Base-by-base conservation (phyloP, 2,329 filamentous ascomycete genomes). In the Teratosphaeriaceae sp. region DNA sequence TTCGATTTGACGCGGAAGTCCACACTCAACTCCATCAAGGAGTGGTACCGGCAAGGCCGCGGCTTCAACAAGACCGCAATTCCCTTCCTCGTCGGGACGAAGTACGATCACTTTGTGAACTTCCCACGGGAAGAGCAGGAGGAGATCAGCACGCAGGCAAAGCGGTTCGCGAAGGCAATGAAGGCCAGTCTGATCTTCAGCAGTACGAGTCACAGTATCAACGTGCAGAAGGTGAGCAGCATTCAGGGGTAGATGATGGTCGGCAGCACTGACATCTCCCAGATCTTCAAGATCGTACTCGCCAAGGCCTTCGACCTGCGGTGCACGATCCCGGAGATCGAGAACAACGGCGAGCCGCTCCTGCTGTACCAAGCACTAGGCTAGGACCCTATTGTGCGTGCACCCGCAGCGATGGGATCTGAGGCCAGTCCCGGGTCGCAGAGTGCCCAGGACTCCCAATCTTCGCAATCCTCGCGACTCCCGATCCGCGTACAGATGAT, bases 21-120 rank as follows among this genome's bases (percentile, higher is more conserved):
- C 69, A 98, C 92, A 0, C 74, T 98, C 55, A 98, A 98, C 71
- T 95, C 88, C 59, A 97, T 98, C 74, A 98, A 98, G 73, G 92
- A 98, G 65, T 98, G 92, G 92, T 98, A 98, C 64, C 80, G 92
- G 43, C 92, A 98, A 68, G 92, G 92, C 37, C 79, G 92, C 51
- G 92, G 92, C 19, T 98, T 98, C 75, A 98, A 98, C 76, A 98
- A 98, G 75, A 98, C 92, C 12, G 92, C 92, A n/a, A 98, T 98
- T 54, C 92, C 92, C 0, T 95, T 98, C 60, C 69, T 98, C 19
- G 87, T 98, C 15, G 92, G 92, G 47, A 98, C 92, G 26, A 98
- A 98, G 67, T 98, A 97, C 65, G 92, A 98, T 60, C 92, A 97
- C 63, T 98, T 98, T 70, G 90, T 98, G 67, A 98, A 97, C 69